Base-by-base conservation (phyloP, 2,329 filamentous ascomycete genomes). In the Ophiostoma himal-ulmi region DNA sequence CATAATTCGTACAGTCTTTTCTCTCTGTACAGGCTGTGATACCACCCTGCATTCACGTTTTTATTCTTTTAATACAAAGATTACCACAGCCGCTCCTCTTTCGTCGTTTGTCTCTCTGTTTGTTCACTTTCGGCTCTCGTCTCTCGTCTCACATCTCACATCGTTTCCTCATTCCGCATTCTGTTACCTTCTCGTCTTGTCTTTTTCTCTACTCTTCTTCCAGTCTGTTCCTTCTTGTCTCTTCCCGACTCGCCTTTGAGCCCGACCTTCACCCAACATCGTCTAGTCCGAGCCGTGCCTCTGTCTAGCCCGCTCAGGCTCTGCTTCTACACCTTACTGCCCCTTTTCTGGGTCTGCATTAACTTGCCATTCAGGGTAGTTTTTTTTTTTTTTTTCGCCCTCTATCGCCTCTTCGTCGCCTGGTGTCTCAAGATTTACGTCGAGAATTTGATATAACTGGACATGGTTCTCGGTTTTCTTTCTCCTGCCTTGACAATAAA, bases 331-430 rank as follows among this genome's bases (percentile, higher is more conserved):
- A 57, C 52, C 52, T 57, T 26, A 17, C 22, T 26, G 8, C 52
- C 52, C 52, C n/a, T 57, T 57, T 26, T 22, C 52, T 57, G n/a
- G n/a, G 52, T 13, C 22, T 57, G 52, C 52, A 57, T 26, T 13
- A 44, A 3, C 13, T 57, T 57, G 52, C 22, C 52, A 26, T 26
- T 13, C 22, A 26, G 17, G 17, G 44, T 48, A 2, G 44, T 48
- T 26, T 14, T 22, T 4, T 4, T 11, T 22, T 37, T n/a, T n/a
- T n/a, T n/a, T 57, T 30, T 57, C 52, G 5, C 34, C 54, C 22
- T 60, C 10, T 64, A 37, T 64, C 60, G 60, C 60, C 60, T 36
- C 60, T 17, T 37, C 20, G 60, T 20, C 60, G n/a, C 60, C 54
- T 60, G 11, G 22, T 60, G 22, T 30, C 54, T 14, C 22, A 30